These are phyloP conservation scores for Wickerhamomyces sydowiorum DNA, from an alignment of 805 yeast genomes.

Conservation along the genomic window DNA sequence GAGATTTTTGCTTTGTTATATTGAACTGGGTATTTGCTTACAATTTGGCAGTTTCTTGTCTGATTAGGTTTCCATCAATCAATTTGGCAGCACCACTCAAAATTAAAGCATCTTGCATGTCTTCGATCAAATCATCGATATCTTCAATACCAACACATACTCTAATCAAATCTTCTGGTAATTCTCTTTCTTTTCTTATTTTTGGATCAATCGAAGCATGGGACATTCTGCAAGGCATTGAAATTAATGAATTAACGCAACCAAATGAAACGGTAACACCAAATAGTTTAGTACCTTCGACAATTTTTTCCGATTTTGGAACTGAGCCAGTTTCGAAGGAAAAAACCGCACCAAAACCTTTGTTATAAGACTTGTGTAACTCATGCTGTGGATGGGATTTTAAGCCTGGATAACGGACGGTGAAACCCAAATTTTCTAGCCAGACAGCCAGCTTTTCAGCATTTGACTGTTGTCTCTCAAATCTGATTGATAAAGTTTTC, in stretches of 20 bases:
- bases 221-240: constrained; percentile 94
- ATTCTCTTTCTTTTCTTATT: constrained; percentile 78
- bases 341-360: constrained; percentile 86
- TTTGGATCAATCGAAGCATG: constrained; percentile 94
- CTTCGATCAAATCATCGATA: constrained; percentile 73
- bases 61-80: constrained; percentile 22
- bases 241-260: constrained; percentile 85
- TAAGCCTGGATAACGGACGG: constrained; percentile 84
- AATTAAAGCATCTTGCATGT: constrained; percentile 63
- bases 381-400: constrained; percentile 77
- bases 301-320: constrained; percentile 59
- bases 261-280: constrained; percentile 93
- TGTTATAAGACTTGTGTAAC: constrained; percentile 68
- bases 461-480: constrained; percentile 83
- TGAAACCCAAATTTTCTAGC: constrained; percentile 53
- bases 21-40: constrained; percentile 1
- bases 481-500: constrained; percentile 79
- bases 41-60: constrained; percentile 14
- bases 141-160: constrained; percentile 90
- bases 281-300: constrained; percentile 70
- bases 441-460: constrained; percentile 72
- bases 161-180: constrained; percentile 89
- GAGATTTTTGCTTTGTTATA: background rate
- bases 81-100: constrained; percentile 52
- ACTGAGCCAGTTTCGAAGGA: constrained; percentile 83